A percentile compares a stretch with the other conserved stretches of the same genome.
Evolutionary conservation across 305 asterid genomes (phyloP).

Genomic region (Fraxinus dipetala): DNA sequence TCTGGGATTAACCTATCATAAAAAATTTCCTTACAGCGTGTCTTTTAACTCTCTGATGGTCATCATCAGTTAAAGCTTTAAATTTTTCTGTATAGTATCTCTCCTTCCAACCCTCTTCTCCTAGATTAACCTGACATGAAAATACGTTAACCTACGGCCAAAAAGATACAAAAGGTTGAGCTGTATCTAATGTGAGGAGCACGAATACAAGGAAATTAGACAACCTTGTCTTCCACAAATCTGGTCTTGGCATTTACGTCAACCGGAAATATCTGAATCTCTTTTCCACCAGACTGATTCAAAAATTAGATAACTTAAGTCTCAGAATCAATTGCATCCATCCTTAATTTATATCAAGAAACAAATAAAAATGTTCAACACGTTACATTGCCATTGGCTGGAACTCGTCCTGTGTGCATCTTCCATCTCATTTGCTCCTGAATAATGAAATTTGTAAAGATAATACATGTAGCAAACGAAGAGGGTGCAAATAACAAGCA

Average conservation of each 20-base stretch:
- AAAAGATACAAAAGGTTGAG: conserved; percentile 11
- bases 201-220: conserved; percentile 13
- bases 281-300: conserved; percentile 28
- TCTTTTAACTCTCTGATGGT: conserved; percentile 32
- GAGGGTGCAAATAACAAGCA: conserved; percentile 8
- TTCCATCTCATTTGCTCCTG: conserved; percentile 33
- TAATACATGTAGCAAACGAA: conserved; percentile 5
- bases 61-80: conserved; percentile 38
- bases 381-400: conserved; percentile 26
- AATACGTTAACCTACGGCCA: conserved; percentile 10
- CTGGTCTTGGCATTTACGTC: conserved; percentile 12
- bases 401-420: not conserved
- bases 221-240: conserved; percentile 45
- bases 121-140: conserved; percentile 47
- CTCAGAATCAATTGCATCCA: conserved; percentile 12
- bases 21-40: conserved; percentile 42
- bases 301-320: conserved; percentile 19
- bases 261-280: conserved; percentile 4
- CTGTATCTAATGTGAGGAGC: conserved; percentile 5
- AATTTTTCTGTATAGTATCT: conserved; percentile 57
- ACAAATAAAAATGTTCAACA: conserved; percentile 9
- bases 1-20: not conserved
- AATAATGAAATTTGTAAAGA: conserved; percentile 15
- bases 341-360: conserved; percentile 16
- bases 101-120: conserved; percentile 57